phyloP scores from a whole-genome alignment of 495 filamentous ascomycete genomes.

The Penicillium lividum region DNA sequence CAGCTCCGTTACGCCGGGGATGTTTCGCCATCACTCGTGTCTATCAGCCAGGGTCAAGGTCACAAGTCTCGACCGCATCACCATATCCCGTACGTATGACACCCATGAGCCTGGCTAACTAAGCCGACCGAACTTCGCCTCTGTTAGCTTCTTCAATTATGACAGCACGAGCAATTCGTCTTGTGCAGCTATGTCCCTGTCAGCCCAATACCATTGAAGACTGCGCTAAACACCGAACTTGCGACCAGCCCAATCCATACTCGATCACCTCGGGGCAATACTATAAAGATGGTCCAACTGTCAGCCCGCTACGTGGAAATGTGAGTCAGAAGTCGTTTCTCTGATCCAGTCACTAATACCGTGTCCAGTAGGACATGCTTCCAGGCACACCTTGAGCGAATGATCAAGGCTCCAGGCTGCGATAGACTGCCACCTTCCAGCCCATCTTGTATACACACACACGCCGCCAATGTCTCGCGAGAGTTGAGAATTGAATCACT shows the following conservation, averaged over 20 bases:
- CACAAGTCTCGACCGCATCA: constrained; percentile 2
- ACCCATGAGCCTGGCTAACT: background rate
- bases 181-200: background rate
- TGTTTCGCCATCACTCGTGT: constrained; percentile 1
- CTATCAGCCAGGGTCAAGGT: background rate
- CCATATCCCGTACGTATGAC: background rate
- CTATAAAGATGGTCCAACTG: background rate
- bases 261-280: background rate
- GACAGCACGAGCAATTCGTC: background rate
- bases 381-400: background rate
- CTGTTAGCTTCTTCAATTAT: background rate
- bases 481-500: background rate
- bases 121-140: background rate
- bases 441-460: background rate
- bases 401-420: background rate
- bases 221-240: background rate
- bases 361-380: constrained; percentile 1
- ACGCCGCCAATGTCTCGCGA: constrained; percentile 2
- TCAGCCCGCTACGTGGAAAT: background rate
- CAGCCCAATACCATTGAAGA: background rate
- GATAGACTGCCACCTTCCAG: background rate
- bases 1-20: background rate
- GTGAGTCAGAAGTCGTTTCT: constrained; percentile 7
- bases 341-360: background rate
- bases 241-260: constrained; percentile 1